phyloP scores from a whole-genome alignment of 129 eudicot genomes.

The Flaveria sonorensis region DNA sequence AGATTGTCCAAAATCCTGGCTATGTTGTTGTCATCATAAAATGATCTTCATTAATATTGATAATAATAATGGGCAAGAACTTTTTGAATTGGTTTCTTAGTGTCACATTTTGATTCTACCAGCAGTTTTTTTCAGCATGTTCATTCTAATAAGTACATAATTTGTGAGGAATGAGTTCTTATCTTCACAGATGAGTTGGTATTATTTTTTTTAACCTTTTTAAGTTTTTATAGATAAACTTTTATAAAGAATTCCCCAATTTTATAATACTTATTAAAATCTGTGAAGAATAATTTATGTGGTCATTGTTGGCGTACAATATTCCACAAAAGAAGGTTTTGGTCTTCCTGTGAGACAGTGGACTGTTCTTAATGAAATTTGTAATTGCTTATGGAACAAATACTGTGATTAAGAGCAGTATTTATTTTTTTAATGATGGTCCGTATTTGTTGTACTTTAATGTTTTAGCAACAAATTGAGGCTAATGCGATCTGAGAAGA shows the following conservation, averaged over 20 bases:
- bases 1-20: neutral
- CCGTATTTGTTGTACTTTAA: constrained; percentile 5
- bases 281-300: neutral
- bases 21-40: neutral
- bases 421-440: constrained; percentile 13
- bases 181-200: neutral
- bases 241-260: too few species aligned
- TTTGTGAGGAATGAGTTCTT: neutral
- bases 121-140: neutral
- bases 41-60: neutral
- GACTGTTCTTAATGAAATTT: constrained; percentile 1
- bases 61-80: too few species aligned
- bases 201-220: too few species aligned
- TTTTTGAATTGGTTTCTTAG: too few species aligned
- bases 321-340: constrained; percentile 3
- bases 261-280: neutral
- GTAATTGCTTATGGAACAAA: constrained; percentile 4
- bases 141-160: neutral
- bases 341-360: constrained; percentile 9
- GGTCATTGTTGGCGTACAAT: neutral
- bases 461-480: constrained; percentile 79
- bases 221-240: too few species aligned
- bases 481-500: constrained; percentile 76
- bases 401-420: neutral
- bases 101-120: neutral